Base-by-base conservation (phyloP, 2,329 filamentous ascomycete genomes). In the Leptographium wingfieldii region DNA sequence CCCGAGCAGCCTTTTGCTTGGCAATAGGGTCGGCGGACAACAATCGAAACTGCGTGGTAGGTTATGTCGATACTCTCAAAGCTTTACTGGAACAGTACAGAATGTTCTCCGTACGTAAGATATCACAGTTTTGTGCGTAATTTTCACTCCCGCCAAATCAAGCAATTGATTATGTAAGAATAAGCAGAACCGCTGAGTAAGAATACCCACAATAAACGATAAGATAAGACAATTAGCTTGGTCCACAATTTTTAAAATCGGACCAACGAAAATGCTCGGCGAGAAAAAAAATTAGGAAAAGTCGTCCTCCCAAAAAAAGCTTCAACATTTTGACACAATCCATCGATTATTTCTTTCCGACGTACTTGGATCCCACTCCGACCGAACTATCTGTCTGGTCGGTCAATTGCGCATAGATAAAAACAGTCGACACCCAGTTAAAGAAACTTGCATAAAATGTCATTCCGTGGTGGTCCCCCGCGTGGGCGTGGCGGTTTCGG, bases 381-480 rank as follows among this genome's bases (percentile, higher is more conserved):
- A 29, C 12, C 27, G 22, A 51, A n/a, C 31, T 12, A 12, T 14
- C 14, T 10, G 11, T 56, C 25, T 56, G 27, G 22, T n/a, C 33
- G 22, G 12, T n/a, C 35, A 40, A 22, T 55, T 40, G 31, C 3
- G 35, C 4, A 40, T 27, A n/a, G 46, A 12, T 14, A 25, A 5
- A 27, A 14, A 11, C 5, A 16, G 25, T 5, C 48, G 43, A 46
- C 6, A 46, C 22, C 43, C 43, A 22, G 22, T 51, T 12, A 7
- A 52, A 31, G 3, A 27, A 52, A 19, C n/a, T 19, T n/a, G 6
- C 16, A 9, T n/a, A 55, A 27, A 58, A 86, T 86, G 85, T 83
- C 84, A 71, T 87, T 84, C 73, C 80, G 83, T 72, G 79, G 79
- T 65, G 66, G 60, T 19, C 60, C 68, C 62, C 66, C 69, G 63